Evolutionary conservation across 2,329 filamentous ascomycete species (phyloP), one percentile per base, ranked within the genome.

Genomic region (Ploettnerulaceae sp.): DNA sequence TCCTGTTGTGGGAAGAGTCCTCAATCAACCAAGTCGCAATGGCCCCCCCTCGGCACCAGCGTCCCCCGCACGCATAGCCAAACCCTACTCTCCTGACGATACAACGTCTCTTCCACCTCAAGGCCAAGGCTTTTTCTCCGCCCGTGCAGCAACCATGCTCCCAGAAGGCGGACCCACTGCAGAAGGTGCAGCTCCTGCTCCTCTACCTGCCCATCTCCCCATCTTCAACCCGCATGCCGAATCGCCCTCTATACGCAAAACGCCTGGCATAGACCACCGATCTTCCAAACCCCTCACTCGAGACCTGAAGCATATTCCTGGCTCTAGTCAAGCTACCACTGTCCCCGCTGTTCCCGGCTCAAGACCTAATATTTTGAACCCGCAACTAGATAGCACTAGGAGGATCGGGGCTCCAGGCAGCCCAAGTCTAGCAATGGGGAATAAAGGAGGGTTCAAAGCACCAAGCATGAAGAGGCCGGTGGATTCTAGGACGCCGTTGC

Each of bases 241-340:
- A 59, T 88, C 83, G 51, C 89, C 90, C 0, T 93, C 89, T 0
- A 89, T 95, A 61, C 80, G 88, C 51, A 90, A 91, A 63, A 96
- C 91, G 0, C 85, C 86, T 0, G 90, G 90, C 2, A 77, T 96
- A 29, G 89, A 96, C 60, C 88, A 94, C 61, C 81, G 70, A 17
- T 83, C 49, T 20, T 90, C 86, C 4, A 82, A 84, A 42, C 88
- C 89, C 0, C 69, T 95, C 2, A 76, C 75, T 3, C 77, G 75
- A 52, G 73, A 71, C 35, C 68, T 73, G 0, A 71, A 76, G 52
- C 76, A 81, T 48, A 69, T 79, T 0, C 63, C 72, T 40, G 48
- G 59, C 47, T 53, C 63, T 57, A 51, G 46, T 26, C 64, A 67
- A 17, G 48, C 52, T 39, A 21, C 38, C 7, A 47, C 24, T 45